These are phyloP conservation scores for Herpetospermum pedunculosum DNA, from an alignment of 306 rosid species.

Conservation along the genomic window DNA sequence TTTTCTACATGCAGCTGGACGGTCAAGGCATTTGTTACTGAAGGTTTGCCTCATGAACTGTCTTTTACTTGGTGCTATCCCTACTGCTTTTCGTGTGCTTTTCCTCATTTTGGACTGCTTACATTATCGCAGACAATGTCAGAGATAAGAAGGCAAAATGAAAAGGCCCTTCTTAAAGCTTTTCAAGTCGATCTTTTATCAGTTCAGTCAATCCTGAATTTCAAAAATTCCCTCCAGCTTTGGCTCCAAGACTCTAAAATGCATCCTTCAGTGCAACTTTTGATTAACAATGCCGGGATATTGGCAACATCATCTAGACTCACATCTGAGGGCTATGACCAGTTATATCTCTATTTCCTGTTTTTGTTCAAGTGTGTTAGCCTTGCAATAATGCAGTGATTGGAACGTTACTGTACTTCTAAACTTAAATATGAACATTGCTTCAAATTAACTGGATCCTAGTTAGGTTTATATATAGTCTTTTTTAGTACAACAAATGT, in stretches of 20 bases:
- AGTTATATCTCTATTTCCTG: constrained; percentile 32
- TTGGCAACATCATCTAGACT: constrained; percentile 65
- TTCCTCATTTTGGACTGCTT: background rate
- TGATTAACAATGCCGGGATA: constrained; percentile 86
- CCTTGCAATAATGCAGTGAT: background rate
- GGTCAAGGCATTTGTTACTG: constrained; percentile 39
- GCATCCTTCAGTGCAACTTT: constrained; percentile 72
- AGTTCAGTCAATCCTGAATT: constrained; percentile 37
- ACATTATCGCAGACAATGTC: constrained; percentile 39
- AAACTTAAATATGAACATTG: background rate
- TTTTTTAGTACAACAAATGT: no score
- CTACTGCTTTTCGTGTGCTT: background rate
- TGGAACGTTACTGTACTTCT: background rate
- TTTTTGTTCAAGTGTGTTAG: background rate
- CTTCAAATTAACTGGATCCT: background rate
- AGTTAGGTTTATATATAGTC: background rate
- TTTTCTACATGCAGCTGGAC: constrained; percentile 63
- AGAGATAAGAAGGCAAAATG: constrained; percentile 46
- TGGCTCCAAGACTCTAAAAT: constrained; percentile 65
- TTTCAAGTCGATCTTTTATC: constrained; percentile 66
- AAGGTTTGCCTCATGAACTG: constrained; percentile 34
- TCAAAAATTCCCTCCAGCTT: constrained; percentile 42
- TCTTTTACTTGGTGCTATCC: background rate
- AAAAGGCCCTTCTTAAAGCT: constrained; percentile 47
- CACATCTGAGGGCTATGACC: constrained; percentile 70